Percentiles rank a stretch among this genome's conserved stretches.
These are phyloP conservation scores for Kwoniella pini DNA, from an alignment of 768 basidiomycete species.

Conservation along the genomic window DNA sequence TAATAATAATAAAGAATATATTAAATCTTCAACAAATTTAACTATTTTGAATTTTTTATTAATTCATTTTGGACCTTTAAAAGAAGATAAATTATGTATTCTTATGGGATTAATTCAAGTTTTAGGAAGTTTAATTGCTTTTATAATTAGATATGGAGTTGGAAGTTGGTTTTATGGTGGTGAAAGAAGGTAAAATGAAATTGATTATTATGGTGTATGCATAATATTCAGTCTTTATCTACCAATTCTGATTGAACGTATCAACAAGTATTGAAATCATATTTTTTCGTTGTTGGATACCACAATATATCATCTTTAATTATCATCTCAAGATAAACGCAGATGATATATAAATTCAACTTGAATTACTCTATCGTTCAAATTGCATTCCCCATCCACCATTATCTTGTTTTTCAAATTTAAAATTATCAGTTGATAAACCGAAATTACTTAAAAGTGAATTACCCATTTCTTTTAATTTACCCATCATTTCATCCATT, in stretches of 20 bases:
- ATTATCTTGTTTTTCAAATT: conserved; percentile 88
- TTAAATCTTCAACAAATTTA: conserved; percentile 78
- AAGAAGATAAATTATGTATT: conserved; percentile 75
- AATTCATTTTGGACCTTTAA: conserved; percentile 77
- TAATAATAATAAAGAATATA: conserved; percentile 50
- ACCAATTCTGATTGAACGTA: too few species aligned
- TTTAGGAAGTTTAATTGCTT: conserved; percentile 75
- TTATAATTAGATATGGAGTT: conserved; percentile 83
- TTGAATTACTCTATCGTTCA: conserved; percentile 49
- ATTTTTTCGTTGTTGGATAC: too few species aligned
- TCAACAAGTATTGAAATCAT: too few species aligned
- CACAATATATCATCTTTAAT: too few species aligned
- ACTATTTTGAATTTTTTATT: conserved; percentile 88
- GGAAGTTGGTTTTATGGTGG: conserved; percentile 89
- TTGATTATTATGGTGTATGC: neutral
- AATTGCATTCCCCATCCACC: conserved; percentile 98
- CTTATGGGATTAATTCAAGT: conserved; percentile 76
- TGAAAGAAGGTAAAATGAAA: conserved; percentile 73
- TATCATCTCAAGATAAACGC: too few species aligned
- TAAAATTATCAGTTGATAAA: conserved; percentile 92
- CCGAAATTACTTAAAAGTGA: conserved; percentile 92
- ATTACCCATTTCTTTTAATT: conserved; percentile 90
- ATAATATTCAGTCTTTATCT: neutral
- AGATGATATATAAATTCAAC: too few species aligned
- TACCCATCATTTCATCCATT: conserved; percentile 86